phyloP scores from a whole-genome alignment of 1,284 basidiomycete species.

The Taiwanofungus camphoratus region DNA sequence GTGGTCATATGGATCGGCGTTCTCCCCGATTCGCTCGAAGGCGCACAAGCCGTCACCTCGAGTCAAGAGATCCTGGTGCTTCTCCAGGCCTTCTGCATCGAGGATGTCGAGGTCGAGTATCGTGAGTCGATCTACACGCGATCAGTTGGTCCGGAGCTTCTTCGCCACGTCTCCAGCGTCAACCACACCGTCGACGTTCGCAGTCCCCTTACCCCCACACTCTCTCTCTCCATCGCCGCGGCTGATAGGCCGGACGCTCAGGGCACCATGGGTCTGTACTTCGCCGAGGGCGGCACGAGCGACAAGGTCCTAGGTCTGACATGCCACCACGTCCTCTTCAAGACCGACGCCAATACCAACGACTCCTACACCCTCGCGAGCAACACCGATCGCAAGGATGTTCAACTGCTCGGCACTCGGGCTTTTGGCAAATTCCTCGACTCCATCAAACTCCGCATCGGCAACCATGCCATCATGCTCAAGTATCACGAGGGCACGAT shows the following conservation, averaged over 20 bases:
- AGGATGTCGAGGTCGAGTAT: conserved; percentile 28
- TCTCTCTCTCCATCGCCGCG: conserved; percentile 30
- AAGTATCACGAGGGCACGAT: background rate
- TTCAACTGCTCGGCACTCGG: conserved; percentile 11
- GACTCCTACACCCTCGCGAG: conserved; percentile 7
- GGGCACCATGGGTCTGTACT: conserved; percentile 10
- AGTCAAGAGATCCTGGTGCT: conserved; percentile 8
- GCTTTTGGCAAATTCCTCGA: conserved; percentile 9
- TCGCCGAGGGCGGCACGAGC: conserved; percentile 16
- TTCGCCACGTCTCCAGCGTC: conserved; percentile 13
- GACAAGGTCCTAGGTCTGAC: conserved; percentile 21
- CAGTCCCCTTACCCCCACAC: conserved; percentile 28
- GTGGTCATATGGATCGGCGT: conserved; percentile 28
- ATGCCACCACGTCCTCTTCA: conserved; percentile 22
- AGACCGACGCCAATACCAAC: conserved; percentile 10
- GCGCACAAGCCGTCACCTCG: conserved; percentile 7
- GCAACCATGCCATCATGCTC: background rate
- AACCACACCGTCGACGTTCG: conserved; percentile 24
- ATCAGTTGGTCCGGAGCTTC: conserved; percentile 24
- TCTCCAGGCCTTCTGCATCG: conserved; percentile 14
- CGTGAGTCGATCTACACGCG: conserved; percentile 26
- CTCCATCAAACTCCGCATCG: conserved; percentile 10
- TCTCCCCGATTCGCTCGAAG: conserved; percentile 21
- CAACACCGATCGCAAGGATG: conserved; percentile 3
- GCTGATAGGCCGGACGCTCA: conserved; percentile 9